phyloP scores from a whole-genome alignment of 1,139 yeast species.

The Saccharomyces hybrid region DNA sequence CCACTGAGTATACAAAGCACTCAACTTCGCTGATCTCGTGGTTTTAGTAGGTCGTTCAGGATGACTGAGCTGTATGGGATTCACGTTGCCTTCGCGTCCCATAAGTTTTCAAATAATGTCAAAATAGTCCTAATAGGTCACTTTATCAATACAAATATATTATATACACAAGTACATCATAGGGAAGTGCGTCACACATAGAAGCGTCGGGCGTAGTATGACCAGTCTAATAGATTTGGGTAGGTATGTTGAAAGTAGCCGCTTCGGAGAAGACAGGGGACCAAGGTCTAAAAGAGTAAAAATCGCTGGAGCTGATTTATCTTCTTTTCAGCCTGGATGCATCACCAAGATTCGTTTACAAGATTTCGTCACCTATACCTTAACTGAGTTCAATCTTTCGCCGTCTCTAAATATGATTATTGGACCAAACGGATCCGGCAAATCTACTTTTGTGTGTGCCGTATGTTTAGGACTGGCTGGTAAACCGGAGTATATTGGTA shows the following conservation, averaged over 20 bases:
- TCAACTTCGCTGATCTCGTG: neutral
- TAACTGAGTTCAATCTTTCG: constrained; percentile 70
- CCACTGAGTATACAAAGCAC: neutral
- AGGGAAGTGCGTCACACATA: neutral
- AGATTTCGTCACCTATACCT: constrained; percentile 78
- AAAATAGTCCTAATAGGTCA: neutral
- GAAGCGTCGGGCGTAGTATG: neutral
- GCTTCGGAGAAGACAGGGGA: neutral
- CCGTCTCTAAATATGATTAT: constrained; percentile 88
- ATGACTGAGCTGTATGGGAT: neutral
- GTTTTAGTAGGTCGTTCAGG: neutral
- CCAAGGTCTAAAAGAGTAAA: constrained; percentile 14
- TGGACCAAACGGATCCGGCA: constrained; percentile 97
- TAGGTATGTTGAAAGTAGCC: neutral
- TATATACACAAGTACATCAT: neutral
- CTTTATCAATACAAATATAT: neutral
- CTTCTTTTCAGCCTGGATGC: constrained; percentile 46
- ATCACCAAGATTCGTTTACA: constrained; percentile 56
- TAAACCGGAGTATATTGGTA: constrained; percentile 67
- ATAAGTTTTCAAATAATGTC: neutral
- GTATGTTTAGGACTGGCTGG: constrained; percentile 88
- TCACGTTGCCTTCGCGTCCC: neutral
- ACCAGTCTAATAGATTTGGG: neutral
- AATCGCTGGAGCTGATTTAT: constrained; percentile 10
- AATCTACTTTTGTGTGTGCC: constrained; percentile 89